Evolutionary conservation across 371 early-diverging fungal genomes (phyloP), one percentile per base, ranked within the genome.

Genomic region (Blakeslea trispora): DNA sequence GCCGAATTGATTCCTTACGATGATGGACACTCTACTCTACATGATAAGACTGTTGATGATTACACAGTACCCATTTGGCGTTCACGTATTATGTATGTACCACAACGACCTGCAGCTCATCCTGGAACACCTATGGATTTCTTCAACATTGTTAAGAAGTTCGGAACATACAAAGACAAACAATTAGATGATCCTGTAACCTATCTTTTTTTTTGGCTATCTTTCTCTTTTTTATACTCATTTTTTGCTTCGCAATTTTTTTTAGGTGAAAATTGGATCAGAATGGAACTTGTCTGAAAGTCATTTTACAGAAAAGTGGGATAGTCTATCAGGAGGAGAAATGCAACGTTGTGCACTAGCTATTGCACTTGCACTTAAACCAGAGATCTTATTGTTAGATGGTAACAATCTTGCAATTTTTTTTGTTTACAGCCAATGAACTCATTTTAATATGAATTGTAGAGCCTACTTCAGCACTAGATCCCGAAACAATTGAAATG

Each of bases 381-480:
- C 96, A 5, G 81, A 86, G 17, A 72, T 94, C 10, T 66, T 95
- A 54, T 70, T 95, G 19, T 76, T 95, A 2, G 95, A 95, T 70
- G 91, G 91, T 88, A 81, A 49, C n/a, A n/a, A n/a, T n/a, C n/a
- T n/a, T n/a, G n/a, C n/a, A n/a, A n/a, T 24, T 18, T 42, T 41
- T 52, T 22, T 40, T 43, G 13, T 18, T 22, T 15, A 34, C 13
- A 18, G 28, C 23, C 17, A 51, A 34, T 46, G 2, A 31, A n/a
- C n/a, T n/a, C n/a, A n/a, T n/a, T n/a, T n/a, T n/a, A n/a, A n/a
- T n/a, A n/a, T n/a, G n/a, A n/a, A n/a, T 50, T 14, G 42, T 57
- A 88, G 93, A 94, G 65, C 95, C 95, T 1, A 94, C 94, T 0
- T 88, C 89, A 4, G 94, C 93, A 6, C 57, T 95, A 45, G 96